A percentile compares a stretch with the other conserved stretches of the same genome.
phyloP scores from a whole-genome alignment of 495 filamentous ascomycete species.

The Penicillium daleae region DNA sequence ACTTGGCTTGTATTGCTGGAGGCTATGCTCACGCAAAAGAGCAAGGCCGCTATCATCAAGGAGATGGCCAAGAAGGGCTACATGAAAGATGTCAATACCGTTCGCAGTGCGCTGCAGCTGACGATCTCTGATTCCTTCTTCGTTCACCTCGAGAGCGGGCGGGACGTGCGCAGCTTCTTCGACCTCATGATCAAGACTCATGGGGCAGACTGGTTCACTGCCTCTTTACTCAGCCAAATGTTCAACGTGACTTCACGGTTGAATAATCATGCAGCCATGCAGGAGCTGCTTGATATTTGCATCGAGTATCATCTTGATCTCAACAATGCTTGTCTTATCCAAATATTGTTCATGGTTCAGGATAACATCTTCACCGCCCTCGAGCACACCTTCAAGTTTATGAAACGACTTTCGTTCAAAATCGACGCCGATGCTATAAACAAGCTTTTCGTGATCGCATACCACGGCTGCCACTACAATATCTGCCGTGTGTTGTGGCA shows the following conservation, averaged over 20 bases:
- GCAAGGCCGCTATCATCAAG: slow-evolving; percentile 36
- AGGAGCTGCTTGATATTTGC: slow-evolving; percentile 36
- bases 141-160: slow-evolving; percentile 40
- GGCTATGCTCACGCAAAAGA: slow-evolving; percentile 34
- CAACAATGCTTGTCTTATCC: slow-evolving; percentile 22
- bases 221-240: slow-evolving; percentile 41
- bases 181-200: slow-evolving; percentile 32
- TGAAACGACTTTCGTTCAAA: slow-evolving; percentile 18
- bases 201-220: slow-evolving; percentile 40
- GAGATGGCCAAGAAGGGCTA: slow-evolving; percentile 42
- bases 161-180: slow-evolving; percentile 41
- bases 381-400: slow-evolving; percentile 23
- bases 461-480: slow-evolving; percentile 42
- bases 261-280: slow-evolving; percentile 29
- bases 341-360: slow-evolving; percentile 29
- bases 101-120: slow-evolving; percentile 33
- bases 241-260: slow-evolving; percentile 32
- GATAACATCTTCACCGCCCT: slow-evolving; percentile 29
- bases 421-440: slow-evolving; percentile 26
- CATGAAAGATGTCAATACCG: slow-evolving; percentile 25
- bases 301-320: slow-evolving; percentile 27
- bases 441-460: slow-evolving; percentile 47
- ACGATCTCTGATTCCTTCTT: slow-evolving; percentile 39
- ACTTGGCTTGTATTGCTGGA: slow-evolving; percentile 51
- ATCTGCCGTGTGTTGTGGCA: slow-evolving; percentile 52